Base-by-base conservation (phyloP, 2,329 filamentous ascomycete genomes). In the Fusarium succisae region DNA sequence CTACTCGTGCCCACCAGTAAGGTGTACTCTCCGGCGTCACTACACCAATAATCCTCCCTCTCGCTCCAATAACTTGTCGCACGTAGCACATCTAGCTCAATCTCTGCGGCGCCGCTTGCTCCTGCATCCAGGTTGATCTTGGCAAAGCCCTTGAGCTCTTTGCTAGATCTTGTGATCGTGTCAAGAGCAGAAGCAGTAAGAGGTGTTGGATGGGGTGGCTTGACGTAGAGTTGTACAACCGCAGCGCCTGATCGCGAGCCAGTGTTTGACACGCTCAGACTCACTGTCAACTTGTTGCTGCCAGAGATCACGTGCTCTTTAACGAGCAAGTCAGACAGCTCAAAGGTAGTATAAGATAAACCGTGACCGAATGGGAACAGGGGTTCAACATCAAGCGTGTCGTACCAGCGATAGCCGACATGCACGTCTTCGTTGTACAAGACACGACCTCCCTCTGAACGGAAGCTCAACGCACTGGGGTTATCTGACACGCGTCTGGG, bases 401-500 rank as follows among this genome's bases (percentile, higher is more conserved):
- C 62, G 7, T 64, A 64, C 37, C 57, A 62, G 24, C 62, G 62
- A 26, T 64, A 64, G 17, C 62, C 62, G 38, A 64, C 62, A 48
- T 64, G 57, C 12, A 64, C 62, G 22, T 64, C 62, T 38, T 64
- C 62, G 3, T 38, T 44, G 24, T 64, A 64, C 17, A 51, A 8
- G 1, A 64, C 62, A 1, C 56, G 20, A 3, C 62, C 62, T 7
- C 62, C 62, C 1, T 64, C 62, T 24, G 56, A 64, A 1, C 62
- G 44, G 20, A 64, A 64, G 56, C 4, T 64, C 1, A 64, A 13
- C 1, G 44, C 44, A 12, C 56, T 64, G 1, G 62, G 45, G 8
- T 62, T 64, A 10, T 64, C 62, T 20, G 44, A 7, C 4, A 64
- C 28, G 7, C 62, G 45, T 11, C n/a, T 2, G 6, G 62, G 56